Evolutionary conservation across 2,329 filamentous ascomycete genomes (phyloP), one percentile per base, ranked within the genome.

Genomic region (Penicillium oxalicum): DNA sequence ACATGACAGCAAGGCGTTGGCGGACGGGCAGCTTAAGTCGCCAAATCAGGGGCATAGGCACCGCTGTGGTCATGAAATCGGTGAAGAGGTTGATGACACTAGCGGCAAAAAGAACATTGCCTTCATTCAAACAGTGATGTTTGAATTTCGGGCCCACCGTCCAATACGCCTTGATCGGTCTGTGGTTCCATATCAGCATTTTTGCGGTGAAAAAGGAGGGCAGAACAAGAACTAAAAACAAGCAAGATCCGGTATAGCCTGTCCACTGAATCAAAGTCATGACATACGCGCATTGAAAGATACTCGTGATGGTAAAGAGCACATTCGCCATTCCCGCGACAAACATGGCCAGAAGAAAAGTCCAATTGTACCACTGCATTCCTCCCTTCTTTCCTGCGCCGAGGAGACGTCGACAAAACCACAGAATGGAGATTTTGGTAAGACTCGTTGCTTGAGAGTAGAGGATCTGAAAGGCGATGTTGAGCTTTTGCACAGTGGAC

Each of bases 41-140:
- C 69, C 67, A 71, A 42, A 71, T 67, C 38, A 70, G 55, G 4
- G 67, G 66, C 64, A 71, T 70, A 2, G 69, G 69, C 8, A 71
- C 44, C 7, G 63, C 46, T 4, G 68, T 66, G 9, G 57, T 55
- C 9, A 67, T 40, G 35, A 70, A 55, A 43, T 70, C 69, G 37
- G 64, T 69, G 29, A 67, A 59, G 37, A 69, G 64, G 47, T 70
- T 70, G 55, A 68, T 56, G 11, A 66, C 52, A 51, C 67, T 69
- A 6, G 63, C 65, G 4, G 62, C 59, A 40, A 69, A 65, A 18
- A 68, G 56, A 33, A 63, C 60, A 4, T 55, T 55, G 3, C 57
- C 57, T 13, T 59, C 61, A 29, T 67, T 53, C 44, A 68, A 25
- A 44, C 66, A 69, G 33, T 50, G 52, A 47, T 64, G 46, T 9